These are phyloP conservation scores for Apiotrichum gamsii DNA, from an alignment of 1,284 basidiomycete genomes.

Conservation along the genomic window DNA sequence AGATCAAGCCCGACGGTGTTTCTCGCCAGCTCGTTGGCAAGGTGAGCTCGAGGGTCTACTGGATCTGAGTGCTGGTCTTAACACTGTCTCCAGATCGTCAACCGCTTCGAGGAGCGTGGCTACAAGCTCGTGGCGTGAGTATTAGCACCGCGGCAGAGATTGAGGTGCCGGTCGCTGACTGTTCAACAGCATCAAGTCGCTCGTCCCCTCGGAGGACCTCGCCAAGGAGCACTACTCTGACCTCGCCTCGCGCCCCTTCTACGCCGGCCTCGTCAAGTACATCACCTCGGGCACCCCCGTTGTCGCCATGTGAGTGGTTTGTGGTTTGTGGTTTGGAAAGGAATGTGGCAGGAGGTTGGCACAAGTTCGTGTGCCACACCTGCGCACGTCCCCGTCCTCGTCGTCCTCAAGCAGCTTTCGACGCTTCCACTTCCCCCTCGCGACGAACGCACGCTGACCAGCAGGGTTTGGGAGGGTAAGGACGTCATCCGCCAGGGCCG, in stretches of 20 bases:
- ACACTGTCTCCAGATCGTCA: conserved; percentile 26
- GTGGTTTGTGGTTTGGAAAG: too few relatives aligned
- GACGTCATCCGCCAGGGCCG: conserved; percentile 44
- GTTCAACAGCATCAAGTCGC: conserved; percentile 35
- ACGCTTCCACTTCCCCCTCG: too few relatives aligned
- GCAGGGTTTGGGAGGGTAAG: conserved; percentile 43
- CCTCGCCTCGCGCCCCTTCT: conserved; percentile 40
- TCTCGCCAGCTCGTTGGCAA: conserved; percentile 43
- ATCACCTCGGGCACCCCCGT: conserved; percentile 43
- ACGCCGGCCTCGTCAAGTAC: conserved; percentile 42
- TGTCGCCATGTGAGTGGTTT: conserved; percentile 37
- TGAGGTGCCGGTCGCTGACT: neutral
- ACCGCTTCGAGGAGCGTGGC: conserved; percentile 42
- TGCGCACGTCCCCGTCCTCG: too few relatives aligned
- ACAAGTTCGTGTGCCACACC: too few relatives aligned
- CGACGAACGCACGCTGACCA: neutral
- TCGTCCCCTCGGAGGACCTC: conserved; percentile 38
- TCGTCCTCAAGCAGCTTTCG: too few relatives aligned
- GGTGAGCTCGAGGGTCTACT: conserved; percentile 8
- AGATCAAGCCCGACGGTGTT: conserved; percentile 44
- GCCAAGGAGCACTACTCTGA: conserved; percentile 45
- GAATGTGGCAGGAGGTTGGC: too few relatives aligned
- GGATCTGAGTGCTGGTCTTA: too few relatives aligned
- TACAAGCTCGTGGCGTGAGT: conserved; percentile 46
- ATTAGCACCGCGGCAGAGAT: too few relatives aligned